Evolutionary conservation across 2,329 filamentous ascomycete genomes (phyloP).

Genomic region (Hirsutella rhossiliensis): DNA sequence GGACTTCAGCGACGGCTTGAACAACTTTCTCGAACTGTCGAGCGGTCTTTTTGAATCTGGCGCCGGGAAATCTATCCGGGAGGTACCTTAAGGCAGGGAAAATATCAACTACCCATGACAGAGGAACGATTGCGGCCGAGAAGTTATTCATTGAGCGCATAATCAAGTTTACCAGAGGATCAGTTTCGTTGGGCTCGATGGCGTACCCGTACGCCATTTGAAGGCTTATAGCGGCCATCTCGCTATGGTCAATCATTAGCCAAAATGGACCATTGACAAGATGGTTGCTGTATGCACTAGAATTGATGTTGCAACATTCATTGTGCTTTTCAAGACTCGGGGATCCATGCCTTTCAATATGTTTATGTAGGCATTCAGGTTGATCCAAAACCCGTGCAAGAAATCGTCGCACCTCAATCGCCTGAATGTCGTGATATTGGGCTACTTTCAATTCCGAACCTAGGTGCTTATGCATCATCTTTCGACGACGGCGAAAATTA

Average conservation of each 20-base stretch:
- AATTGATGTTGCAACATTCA: background rate
- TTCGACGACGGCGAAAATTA: background rate
- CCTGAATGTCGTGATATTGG: background rate
- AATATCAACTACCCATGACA: slow-evolving; percentile 20
- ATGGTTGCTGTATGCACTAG: background rate
- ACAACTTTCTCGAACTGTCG: background rate
- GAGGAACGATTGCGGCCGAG: slow-evolving; percentile 13
- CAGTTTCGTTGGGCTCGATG: slow-evolving; percentile 14
- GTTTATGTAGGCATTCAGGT: background rate
- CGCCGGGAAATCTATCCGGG: slow-evolving; percentile 16
- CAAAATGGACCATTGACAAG: too few relatives aligned
- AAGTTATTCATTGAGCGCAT: slow-evolving; percentile 17
- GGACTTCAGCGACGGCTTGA: background rate
- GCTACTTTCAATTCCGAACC: background rate
- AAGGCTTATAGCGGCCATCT: background rate
- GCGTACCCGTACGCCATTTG: slow-evolving; percentile 16
- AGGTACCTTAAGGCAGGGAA: slow-evolving; percentile 16
- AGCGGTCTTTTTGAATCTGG: slow-evolving; percentile 16
- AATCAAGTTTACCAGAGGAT: slow-evolving; percentile 17
- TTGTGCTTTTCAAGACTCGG: background rate
- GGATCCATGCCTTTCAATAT: background rate
- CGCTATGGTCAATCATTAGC: background rate
- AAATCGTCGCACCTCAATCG: background rate
- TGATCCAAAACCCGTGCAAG: background rate
- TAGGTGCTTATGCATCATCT: background rate